A percentile compares a stretch with the other conserved stretches of the same genome.
phyloP scores from a whole-genome alignment of 2,329 filamentous ascomycete species.

The Exophiala bonariae region DNA sequence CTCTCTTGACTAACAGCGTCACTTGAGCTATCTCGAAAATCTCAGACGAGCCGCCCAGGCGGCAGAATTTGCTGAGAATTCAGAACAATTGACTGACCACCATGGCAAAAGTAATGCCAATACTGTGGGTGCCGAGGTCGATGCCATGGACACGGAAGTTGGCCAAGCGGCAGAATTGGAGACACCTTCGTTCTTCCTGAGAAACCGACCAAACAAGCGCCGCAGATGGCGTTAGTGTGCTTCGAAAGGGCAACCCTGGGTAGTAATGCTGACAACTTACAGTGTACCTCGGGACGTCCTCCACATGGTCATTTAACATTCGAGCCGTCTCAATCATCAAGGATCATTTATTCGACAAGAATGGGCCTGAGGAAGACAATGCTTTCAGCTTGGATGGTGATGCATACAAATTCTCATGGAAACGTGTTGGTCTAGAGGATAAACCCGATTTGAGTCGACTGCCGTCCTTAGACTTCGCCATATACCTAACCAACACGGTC shows the following conservation, averaged over 20 bases:
- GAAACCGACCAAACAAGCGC: constrained; percentile 1
- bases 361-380: constrained; percentile 42
- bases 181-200: constrained; percentile 25
- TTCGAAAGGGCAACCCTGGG: not conserved
- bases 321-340: constrained; percentile 50
- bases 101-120: too few species aligned
- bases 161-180: not conserved
- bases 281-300: constrained; percentile 53
- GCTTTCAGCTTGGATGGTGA: constrained; percentile 48
- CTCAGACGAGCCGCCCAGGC: not conserved
- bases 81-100: too few species aligned
- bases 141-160: not conserved
- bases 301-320: constrained; percentile 57
- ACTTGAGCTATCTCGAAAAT: constrained; percentile 1
- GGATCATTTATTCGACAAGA: constrained; percentile 43
- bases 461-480: constrained; percentile 52
- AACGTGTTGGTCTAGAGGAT: constrained; percentile 37
- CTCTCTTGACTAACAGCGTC: not conserved
- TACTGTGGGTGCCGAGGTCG: not conserved
- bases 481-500: constrained; percentile 56
- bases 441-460: constrained; percentile 39
- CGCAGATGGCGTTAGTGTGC: constrained; percentile 1
- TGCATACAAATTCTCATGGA: constrained; percentile 54
- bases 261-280: constrained; percentile 18
- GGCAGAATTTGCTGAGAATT: not conserved